Percentiles rank a stretch among this genome's conserved stretches.
Conservation (phyloP, 768 basidiomycete genomes). For the Infundibulicybe gibba region DNA sequence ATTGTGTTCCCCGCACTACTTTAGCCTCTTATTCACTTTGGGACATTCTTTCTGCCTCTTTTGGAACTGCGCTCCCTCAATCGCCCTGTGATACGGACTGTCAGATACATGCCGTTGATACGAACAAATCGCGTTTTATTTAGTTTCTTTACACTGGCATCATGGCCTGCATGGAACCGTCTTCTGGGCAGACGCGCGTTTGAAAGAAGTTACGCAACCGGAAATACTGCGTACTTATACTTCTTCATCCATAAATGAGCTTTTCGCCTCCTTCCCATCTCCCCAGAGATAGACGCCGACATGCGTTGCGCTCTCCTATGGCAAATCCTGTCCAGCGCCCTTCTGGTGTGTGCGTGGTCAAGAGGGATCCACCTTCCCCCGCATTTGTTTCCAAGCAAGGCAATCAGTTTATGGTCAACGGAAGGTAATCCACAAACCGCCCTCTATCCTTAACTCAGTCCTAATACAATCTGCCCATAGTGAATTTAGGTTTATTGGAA, state of each 20-base stretch:
- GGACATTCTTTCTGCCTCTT: not conserved
- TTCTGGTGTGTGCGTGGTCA: conserved; percentile 26
- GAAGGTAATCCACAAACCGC: conserved; percentile 31
- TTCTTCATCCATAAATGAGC: too few species aligned
- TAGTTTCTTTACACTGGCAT: too few species aligned
- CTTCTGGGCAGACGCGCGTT: too few species aligned
- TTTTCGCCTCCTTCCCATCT: too few species aligned
- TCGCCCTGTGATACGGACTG: not conserved
- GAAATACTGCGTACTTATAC: too few species aligned
- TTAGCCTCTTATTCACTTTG: not conserved
- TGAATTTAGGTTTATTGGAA: conserved; percentile 32
- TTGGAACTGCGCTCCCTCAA: not conserved
- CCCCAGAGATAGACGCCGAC: conserved; percentile 5
- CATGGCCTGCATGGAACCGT: too few species aligned
- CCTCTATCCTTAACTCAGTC: not conserved
- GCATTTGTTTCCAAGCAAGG: conserved; percentile 42
- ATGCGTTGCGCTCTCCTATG: conserved; percentile 29
- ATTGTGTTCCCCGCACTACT: not conserved
- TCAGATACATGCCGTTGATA: too few species aligned
- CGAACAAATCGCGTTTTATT: too few species aligned
- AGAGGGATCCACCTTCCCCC: conserved; percentile 23
- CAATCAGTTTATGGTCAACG: conserved; percentile 50
- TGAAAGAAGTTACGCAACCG: too few species aligned
- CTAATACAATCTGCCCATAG: conserved; percentile 13
- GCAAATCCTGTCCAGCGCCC: conserved; percentile 25